phyloP scores from a whole-genome alignment of 108 stramenopile species.

The Nitzschia palea region DNA sequence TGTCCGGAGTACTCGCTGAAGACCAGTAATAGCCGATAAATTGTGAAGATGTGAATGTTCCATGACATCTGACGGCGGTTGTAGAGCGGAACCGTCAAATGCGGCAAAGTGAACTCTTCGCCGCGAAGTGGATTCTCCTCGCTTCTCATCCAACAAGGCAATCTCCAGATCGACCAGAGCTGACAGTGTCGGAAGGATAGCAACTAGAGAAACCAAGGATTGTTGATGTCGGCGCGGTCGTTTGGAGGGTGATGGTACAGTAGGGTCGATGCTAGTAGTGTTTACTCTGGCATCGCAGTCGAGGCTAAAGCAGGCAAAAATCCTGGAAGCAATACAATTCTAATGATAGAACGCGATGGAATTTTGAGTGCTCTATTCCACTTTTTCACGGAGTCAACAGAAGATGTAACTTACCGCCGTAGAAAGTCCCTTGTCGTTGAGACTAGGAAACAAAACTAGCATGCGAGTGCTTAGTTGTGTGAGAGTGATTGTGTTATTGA shows the following conservation, averaged over 20 bases:
- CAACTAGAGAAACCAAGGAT: background rate
- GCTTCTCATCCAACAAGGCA: background rate
- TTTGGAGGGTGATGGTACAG: background rate
- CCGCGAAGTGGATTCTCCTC: background rate
- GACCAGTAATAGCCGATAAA: slow-evolving; percentile 8
- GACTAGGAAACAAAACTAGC: too few species aligned
- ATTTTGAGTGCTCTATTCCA: too few species aligned
- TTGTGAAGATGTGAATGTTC: slow-evolving; percentile 2
- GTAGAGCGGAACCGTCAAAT: slow-evolving; percentile 19
- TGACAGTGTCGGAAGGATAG: slow-evolving; percentile 6
- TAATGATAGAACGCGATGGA: too few species aligned
- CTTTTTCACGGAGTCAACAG: too few species aligned
- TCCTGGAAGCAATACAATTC: background rate
- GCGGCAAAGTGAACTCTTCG: slow-evolving; percentile 31
- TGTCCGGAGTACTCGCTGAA: slow-evolving; percentile 3
- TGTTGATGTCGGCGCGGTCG: background rate
- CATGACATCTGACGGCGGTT: slow-evolving; percentile 7
- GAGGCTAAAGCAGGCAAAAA: slow-evolving; percentile 9
- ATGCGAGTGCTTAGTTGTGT: too few species aligned
- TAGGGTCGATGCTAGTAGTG: background rate
- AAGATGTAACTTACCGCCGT: too few species aligned
- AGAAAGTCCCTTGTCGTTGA: too few species aligned
- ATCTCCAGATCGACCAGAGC: slow-evolving; percentile 23
- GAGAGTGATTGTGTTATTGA: too few species aligned
- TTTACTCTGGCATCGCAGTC: background rate